A percentile compares a stretch with the other conserved stretches of the same genome.
Conservation (phyloP, 306 rosid genomes). For the Sicyos edulis region DNA sequence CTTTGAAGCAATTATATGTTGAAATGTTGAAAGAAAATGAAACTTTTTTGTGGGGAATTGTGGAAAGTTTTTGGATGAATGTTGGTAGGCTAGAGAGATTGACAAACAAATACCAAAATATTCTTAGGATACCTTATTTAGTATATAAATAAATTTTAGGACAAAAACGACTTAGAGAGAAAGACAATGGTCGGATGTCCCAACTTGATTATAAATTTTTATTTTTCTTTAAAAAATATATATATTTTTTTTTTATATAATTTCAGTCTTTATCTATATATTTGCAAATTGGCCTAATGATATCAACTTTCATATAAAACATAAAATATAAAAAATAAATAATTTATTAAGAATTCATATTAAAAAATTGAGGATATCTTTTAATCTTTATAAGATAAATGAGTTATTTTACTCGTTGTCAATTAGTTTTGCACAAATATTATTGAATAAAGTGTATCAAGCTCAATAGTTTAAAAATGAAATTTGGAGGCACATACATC, state of each 20-base stretch:
- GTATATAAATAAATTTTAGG: slow-evolving; percentile 2
- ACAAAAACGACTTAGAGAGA: slow-evolving; percentile 18
- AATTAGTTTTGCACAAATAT: too few relatives aligned
- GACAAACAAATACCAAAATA: slow-evolving; percentile 32
- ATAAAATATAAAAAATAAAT: too few relatives aligned
- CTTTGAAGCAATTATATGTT: neutral
- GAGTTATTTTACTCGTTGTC: too few relatives aligned
- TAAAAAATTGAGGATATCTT: too few relatives aligned
- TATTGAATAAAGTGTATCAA: too few relatives aligned
- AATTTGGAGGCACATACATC: too few relatives aligned
- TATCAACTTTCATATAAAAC: too few relatives aligned
- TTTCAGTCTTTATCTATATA: neutral
- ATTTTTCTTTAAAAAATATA: neutral
- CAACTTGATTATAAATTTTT: slow-evolving; percentile 24
- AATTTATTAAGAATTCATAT: too few relatives aligned
- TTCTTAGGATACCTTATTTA: slow-evolving; percentile 27
- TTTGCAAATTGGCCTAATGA: neutral
- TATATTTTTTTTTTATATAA: neutral
- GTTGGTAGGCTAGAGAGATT: neutral
- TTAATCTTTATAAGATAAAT: too few relatives aligned
- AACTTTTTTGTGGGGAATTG: too few relatives aligned
- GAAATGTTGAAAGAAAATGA: slow-evolving; percentile 20
- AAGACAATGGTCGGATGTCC: slow-evolving; percentile 66
- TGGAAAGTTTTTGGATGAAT: too few relatives aligned
- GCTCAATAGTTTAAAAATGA: too few relatives aligned